Evolutionary conservation across 1,284 basidiomycete species (phyloP), one percentile per base, ranked within the genome.

Genomic region (Heliocybe sulcata): DNA sequence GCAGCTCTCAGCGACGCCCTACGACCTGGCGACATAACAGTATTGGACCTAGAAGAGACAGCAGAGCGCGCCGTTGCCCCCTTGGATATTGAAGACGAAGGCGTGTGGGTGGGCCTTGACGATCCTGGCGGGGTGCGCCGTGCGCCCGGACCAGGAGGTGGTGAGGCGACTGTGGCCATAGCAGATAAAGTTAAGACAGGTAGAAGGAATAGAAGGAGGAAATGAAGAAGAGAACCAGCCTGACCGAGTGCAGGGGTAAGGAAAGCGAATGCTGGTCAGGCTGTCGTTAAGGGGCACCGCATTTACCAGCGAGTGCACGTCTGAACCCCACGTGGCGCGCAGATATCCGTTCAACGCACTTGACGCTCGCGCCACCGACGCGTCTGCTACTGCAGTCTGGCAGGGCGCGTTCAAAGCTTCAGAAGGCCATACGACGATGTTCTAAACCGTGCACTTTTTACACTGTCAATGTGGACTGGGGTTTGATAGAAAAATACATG

Each of bases 1-100:
- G 74, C 57, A 53, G 71, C 63, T 64, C 78, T 80, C 49, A 76
- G 55, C 49, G 79, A 77, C n/a, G 72, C 66, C 47, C 83, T 77
- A 52, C 85, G 78, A 45, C 72, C 63, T 42, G 72, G 66, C 9
- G 77, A 67, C 55, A 68, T 56, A 22, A 70, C 66, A 10, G 70
- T 58, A 22, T 67, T 60, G 12, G 67, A 65, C 54, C 71, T 69
- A 48, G 70, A 59, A 56, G 65, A 65, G 4, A 68, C 67, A 1
- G 71, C 70, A 19, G 72, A 69, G 42, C 72, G 68, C 25, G 72
- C 72, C 35, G 72, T 74, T 29, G 72, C 72, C 27, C 72, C 72
- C 57, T 61, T 68, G 22, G 66, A 58, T 53, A 74, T 68, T 2
- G 68, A 64, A 16, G 68, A 58, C 2, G 67, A 51, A 2, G 63